Evolutionary conservation across 169 alveolate genomes (phyloP).

Genomic region (Babesia caballi): DNA sequence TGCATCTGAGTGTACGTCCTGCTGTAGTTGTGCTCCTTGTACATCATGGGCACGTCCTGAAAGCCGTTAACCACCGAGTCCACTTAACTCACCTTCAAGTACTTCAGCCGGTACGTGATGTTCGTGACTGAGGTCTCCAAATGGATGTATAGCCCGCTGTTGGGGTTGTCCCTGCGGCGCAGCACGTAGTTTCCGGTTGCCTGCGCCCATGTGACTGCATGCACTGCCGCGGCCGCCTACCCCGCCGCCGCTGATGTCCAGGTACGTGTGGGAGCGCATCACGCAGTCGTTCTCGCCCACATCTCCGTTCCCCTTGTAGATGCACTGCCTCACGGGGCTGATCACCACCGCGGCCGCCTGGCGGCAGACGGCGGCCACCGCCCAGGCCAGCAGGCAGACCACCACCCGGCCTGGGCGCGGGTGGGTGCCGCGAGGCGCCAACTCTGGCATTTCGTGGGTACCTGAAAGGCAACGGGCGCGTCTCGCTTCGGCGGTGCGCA

Average conservation of each 20-base stretch:
- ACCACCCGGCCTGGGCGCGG: neutral
- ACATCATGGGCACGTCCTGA: slow-evolving; percentile 44
- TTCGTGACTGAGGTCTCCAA: slow-evolving; percentile 29
- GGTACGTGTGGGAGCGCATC: slow-evolving; percentile 33
- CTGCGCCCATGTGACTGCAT: neutral
- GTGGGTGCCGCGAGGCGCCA: neutral
- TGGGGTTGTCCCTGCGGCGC: slow-evolving; percentile 41
- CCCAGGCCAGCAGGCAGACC: neutral
- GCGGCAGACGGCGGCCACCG: neutral
- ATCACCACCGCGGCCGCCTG: slow-evolving; percentile 29
- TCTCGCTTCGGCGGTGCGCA: neutral
- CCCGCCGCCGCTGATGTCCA: slow-evolving; percentile 45
- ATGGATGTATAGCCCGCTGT: slow-evolving; percentile 45
- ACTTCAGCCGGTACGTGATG: slow-evolving; percentile 13
- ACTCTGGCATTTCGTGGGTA: neutral
- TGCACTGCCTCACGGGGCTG: slow-evolving; percentile 30
- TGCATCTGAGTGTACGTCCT: slow-evolving; percentile 2
- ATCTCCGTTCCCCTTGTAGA: slow-evolving; percentile 4
- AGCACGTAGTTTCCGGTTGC: slow-evolving; percentile 23
- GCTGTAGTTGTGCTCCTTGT: slow-evolving; percentile 40
- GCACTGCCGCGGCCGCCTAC: neutral
- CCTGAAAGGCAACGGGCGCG: neutral
- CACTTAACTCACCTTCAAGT: slow-evolving; percentile 12
- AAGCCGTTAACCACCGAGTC: neutral
- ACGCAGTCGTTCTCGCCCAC: slow-evolving; percentile 18